Percentiles rank a stretch among this genome's conserved stretches.
phyloP scores from a whole-genome alignment of 1,139 yeast genomes.

The Nakaseomyces nivariensis region DNA sequence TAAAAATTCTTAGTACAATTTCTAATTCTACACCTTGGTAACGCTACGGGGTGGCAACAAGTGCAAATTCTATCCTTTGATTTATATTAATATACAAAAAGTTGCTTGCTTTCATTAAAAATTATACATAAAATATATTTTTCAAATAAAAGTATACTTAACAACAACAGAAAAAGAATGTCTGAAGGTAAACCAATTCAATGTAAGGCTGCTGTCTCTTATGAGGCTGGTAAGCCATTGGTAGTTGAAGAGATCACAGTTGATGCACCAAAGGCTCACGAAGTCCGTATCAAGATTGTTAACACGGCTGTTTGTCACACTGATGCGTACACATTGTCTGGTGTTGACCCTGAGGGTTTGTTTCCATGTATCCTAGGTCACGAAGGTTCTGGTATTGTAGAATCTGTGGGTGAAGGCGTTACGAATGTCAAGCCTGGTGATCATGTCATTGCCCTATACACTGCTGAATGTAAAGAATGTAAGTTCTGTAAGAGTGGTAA shows the following conservation, averaged over 20 bases:
- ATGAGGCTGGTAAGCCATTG: conserved; percentile 88
- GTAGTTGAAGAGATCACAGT: conserved; percentile 82
- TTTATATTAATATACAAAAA: no score
- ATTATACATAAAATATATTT: no score
- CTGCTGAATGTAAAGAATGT: conserved; percentile 94
- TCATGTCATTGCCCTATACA: conserved; percentile 82
- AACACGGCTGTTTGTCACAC: conserved; percentile 98
- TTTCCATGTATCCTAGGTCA: conserved; percentile 91
- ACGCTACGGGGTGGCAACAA: no score
- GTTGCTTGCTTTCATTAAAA: no score
- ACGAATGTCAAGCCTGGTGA: conserved; percentile 82
- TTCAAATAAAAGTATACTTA: neutral
- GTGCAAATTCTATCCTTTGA: no score
- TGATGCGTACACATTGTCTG: conserved; percentile 92
- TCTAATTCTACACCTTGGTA: no score
- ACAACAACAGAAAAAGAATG: neutral
- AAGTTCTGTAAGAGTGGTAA: conserved; percentile 92
- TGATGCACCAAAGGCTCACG: conserved; percentile 91
- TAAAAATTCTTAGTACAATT: no score
- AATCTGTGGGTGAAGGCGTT: conserved; percentile 87
- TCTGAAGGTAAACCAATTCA: conserved; percentile 54
- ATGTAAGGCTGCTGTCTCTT: conserved; percentile 94
- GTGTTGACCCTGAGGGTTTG: conserved; percentile 92
- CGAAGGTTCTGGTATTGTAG: conserved; percentile 96
- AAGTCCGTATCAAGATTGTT: conserved; percentile 80